Evolutionary conservation across 371 early-diverging fungal species (phyloP), one percentile per base, ranked within the genome.

Genomic region (Choanephora cucurbitarum): DNA sequence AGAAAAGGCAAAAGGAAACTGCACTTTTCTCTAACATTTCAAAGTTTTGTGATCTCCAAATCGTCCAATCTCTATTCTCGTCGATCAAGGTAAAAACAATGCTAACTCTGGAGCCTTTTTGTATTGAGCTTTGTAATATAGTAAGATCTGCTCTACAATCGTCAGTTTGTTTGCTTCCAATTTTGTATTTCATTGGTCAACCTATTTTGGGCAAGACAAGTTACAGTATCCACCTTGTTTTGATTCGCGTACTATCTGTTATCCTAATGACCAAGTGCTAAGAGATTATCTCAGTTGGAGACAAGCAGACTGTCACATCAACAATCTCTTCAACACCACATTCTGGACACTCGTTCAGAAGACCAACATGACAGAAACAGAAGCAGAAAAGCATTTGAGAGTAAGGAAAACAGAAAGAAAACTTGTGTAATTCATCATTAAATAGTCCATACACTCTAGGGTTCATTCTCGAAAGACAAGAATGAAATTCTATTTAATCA

Each of bases 271-370:
- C 40, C 67, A 84, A 33, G 86, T 88, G 33, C 52, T 98, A 56
- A 81, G 90, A 56, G 97, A 98, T 71, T 98, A 98, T 70, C 74
- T 98, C 41, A 72, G 83, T 44, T 98, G 98, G 97, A 77, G 98
- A 32, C 97, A 97, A 70, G 97, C 88, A 8, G 98, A 98, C 68
- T 95, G 94, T 80, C 93, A 90, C 61, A 91, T 91, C 64, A 92
- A 93, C 64, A 91, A 91, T 60, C 65, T 95, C 49, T 96, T 95
- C 72, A 97, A 98, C 67, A 94, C 96, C 0, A 85, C 90, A 5
- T 96, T 96, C 71, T 97, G 97, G 97, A 77, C 86, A 7, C 72
- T 98, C 44, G 97, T 97, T 11, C 84, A 86, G 44, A 42, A 56
- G 3, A 66, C 78, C 34, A 90, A 88, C 11, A 75, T 79, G 31